These are phyloP conservation scores for Leccinum truebloodii DNA, from an alignment of 768 basidiomycete genomes.

Conservation along the genomic window DNA sequence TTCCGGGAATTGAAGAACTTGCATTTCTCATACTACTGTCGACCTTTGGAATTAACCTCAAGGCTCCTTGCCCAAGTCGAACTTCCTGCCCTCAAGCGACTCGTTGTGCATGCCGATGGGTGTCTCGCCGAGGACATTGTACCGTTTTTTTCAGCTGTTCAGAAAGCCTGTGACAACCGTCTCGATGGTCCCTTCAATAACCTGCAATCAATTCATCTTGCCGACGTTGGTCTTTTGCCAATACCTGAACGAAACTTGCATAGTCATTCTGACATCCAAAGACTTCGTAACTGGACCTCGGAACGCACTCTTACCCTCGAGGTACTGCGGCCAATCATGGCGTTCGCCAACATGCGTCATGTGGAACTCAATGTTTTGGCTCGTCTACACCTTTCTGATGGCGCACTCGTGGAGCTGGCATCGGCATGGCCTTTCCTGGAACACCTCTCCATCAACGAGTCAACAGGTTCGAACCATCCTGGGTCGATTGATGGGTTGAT, in stretches of 20 bases:
- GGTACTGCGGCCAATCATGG: neutral
- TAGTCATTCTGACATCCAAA: neutral
- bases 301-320: neutral
- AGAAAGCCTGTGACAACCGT: neutral
- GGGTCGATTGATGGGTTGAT: neutral
- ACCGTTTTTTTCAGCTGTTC: neutral
- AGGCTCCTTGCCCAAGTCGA: neutral
- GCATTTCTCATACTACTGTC: neutral
- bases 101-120: neutral
- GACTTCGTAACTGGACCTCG: neutral
- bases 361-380: neutral
- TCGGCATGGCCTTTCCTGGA: no score
- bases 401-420: no score
- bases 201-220: neutral
- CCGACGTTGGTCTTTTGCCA: neutral
- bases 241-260: neutral
- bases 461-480: neutral
- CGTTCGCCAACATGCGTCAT: neutral
- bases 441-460: neutral
- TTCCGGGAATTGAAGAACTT: neutral
- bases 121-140: neutral
- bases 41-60: neutral
- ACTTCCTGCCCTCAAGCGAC: neutral
- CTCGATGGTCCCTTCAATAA: no score
- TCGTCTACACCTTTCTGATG: no score